Percentiles rank a stretch among this genome's conserved stretches.
Conservation (phyloP, 2,329 filamentous ascomycete genomes). For the Ilyonectria mors-panacis region DNA sequence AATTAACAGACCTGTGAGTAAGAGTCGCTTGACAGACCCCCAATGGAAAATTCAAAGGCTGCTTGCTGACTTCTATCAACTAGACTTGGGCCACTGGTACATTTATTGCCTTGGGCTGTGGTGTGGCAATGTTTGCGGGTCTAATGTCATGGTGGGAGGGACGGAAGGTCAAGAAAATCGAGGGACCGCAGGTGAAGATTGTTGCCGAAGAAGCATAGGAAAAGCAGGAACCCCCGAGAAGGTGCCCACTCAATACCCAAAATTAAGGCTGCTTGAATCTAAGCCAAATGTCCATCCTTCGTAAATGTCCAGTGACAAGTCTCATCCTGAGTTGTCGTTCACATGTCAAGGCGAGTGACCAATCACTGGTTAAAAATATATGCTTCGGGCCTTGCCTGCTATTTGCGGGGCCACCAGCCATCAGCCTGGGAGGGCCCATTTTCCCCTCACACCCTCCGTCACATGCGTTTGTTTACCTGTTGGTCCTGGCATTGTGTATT, state of each 20-base stretch:
- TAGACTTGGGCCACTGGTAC: constrained; percentile 3
- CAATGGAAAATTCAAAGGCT: background rate
- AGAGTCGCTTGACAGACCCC: too few relatives aligned
- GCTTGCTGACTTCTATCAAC: background rate
- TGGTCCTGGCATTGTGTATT: too few relatives aligned
- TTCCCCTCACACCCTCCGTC: too few relatives aligned
- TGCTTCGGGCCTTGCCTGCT: too few relatives aligned
- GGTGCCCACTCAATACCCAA: background rate
- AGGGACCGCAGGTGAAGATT: constrained; percentile 1
- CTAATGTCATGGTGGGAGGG: constrained; percentile 9
- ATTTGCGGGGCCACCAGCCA: too few relatives aligned
- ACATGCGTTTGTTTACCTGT: too few relatives aligned
- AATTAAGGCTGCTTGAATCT: background rate
- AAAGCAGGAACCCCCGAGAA: background rate
- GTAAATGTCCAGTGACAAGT: background rate
- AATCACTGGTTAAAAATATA: too few relatives aligned
- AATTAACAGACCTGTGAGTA: constrained; percentile 25
- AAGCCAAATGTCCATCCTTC: background rate
- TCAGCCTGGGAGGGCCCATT: too few relatives aligned
- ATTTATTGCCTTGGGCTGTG: background rate
- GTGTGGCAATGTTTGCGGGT: constrained; percentile 2
- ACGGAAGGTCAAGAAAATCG: constrained; percentile 1
- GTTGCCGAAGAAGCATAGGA: constrained; percentile 1
- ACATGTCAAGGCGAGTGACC: too few relatives aligned
- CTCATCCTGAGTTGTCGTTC: too few relatives aligned